Percentiles rank a stretch among this genome's conserved stretches.
Conservation (phyloP, 2,329 filamentous ascomycete species). For the Apiospora marii region DNA sequence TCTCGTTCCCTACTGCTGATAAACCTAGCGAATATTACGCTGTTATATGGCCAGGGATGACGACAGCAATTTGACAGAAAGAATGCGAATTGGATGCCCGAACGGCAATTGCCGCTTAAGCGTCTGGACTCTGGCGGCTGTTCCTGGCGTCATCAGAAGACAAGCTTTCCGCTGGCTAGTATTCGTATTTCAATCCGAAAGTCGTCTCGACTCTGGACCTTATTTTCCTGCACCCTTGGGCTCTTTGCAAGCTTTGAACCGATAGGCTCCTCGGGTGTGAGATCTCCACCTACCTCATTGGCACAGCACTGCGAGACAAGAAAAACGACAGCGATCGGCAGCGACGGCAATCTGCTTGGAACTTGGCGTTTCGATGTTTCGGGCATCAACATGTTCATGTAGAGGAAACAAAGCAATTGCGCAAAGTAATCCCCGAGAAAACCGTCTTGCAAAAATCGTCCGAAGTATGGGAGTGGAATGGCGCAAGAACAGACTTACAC, state of each 20-base stretch:
- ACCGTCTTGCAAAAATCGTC: neutral
- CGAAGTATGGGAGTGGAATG: neutral
- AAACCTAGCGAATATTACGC: no score
- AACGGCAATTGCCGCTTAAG: neutral
- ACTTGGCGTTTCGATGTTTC: conserved; percentile 14
- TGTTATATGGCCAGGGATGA: no score
- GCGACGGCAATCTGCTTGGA: conserved; percentile 6
- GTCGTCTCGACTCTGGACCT: neutral
- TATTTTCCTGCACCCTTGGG: neutral
- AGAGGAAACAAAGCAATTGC: conserved; percentile 4
- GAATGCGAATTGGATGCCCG: no score
- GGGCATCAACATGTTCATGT: neutral
- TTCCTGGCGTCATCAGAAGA: neutral
- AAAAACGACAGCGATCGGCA: conserved; percentile 8
- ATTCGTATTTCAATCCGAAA: conserved; percentile 9
- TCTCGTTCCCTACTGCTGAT: no score
- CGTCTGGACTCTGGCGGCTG: neutral
- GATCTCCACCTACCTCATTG: conserved; percentile 13
- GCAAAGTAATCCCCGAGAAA: neutral
- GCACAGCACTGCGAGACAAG: neutral
- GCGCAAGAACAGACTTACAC: neutral
- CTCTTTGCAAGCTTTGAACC: neutral
- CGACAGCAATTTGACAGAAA: no score
- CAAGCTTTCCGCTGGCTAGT: neutral
- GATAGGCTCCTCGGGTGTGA: conserved; percentile 4